Evolutionary conservation across 31 red algal genomes (phyloP).

Genomic region (Endocladia muricata): DNA sequence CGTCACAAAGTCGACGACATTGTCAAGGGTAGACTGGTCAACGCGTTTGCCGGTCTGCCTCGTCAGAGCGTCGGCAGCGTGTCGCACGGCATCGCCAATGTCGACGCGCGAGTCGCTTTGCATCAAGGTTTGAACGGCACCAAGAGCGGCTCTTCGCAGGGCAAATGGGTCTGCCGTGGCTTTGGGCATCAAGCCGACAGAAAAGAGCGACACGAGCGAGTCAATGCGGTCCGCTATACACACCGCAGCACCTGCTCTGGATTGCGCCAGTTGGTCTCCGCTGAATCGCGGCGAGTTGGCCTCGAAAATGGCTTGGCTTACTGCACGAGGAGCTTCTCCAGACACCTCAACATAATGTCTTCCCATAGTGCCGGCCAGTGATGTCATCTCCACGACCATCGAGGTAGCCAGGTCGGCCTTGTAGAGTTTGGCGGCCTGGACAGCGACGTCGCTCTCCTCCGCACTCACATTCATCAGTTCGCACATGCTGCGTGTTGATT

Average conservation of each 20-base stretch:
- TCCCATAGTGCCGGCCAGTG: conserved; percentile 89
- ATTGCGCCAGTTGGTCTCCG: conserved; percentile 70
- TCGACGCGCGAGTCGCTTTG: conserved; percentile 32
- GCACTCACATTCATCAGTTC: conserved; percentile 3
- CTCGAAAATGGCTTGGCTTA: conserved; percentile 79
- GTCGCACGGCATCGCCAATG: conserved; percentile 17
- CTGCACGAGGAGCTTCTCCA: conserved; percentile 48
- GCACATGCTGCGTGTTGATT: conserved; percentile 16
- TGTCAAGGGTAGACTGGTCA: background rate
- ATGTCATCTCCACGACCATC: conserved; percentile 96
- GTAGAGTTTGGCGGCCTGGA: conserved; percentile 53
- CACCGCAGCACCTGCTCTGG: conserved; percentile 50
- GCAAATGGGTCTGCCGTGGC: conserved; percentile 89
- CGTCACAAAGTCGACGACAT: conserved; percentile 68
- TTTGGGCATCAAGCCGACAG: conserved; percentile 80
- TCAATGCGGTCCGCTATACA: conserved; percentile 88
- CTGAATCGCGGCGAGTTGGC: conserved; percentile 74
- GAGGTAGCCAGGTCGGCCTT: conserved; percentile 91
- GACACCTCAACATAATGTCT: conserved; percentile 79
- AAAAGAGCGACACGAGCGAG: conserved; percentile 90
- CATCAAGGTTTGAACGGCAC: conserved; percentile 77
- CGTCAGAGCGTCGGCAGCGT: conserved; percentile 24
- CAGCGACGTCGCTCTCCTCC: conserved; percentile 8
- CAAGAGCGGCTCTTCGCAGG: conserved; percentile 81
- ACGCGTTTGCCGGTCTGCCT: conserved; percentile 4